Conservation (phyloP, 768 basidiomycete genomes). For the Coprinopsis strossmayeri region DNA sequence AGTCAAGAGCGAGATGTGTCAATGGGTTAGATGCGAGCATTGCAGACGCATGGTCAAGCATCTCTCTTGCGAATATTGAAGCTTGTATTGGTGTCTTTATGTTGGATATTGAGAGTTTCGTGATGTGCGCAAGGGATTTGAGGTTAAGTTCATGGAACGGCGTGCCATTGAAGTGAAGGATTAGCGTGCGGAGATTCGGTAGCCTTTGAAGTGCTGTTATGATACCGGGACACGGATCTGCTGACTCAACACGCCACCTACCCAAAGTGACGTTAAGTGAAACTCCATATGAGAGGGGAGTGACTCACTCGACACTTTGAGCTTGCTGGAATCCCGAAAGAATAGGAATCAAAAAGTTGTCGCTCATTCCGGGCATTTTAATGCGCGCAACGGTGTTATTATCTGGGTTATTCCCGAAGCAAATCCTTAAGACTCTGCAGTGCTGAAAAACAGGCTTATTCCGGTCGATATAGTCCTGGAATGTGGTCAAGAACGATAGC, state of each 20-base stretch:
- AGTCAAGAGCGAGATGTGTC: slow-evolving; percentile 2
- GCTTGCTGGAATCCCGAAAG: neutral
- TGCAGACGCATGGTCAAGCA: neutral
- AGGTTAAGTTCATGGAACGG: slow-evolving; percentile 4
- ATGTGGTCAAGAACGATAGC: neutral
- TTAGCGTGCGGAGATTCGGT: neutral
- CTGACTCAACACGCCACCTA: slow-evolving; percentile 3
- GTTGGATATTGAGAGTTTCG: neutral
- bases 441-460: neutral
- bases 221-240: slow-evolving; percentile 2
- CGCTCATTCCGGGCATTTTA: slow-evolving; percentile 7
- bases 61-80: too few species aligned
- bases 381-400: neutral
- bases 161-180: slow-evolving; percentile 2
- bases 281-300: neutral
- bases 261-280: neutral
- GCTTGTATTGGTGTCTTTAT: neutral
- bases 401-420: neutral
- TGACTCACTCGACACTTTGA: slow-evolving; percentile 2
- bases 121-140: neutral
- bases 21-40: neutral
- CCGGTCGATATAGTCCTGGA: neutral
- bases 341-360: neutral
- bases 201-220: neutral
- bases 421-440: slow-evolving; percentile 2